Evolutionary conservation across 441 rosid species (phyloP), one percentile per base, ranked within the genome.

Genomic region (Mallotus repandus): DNA sequence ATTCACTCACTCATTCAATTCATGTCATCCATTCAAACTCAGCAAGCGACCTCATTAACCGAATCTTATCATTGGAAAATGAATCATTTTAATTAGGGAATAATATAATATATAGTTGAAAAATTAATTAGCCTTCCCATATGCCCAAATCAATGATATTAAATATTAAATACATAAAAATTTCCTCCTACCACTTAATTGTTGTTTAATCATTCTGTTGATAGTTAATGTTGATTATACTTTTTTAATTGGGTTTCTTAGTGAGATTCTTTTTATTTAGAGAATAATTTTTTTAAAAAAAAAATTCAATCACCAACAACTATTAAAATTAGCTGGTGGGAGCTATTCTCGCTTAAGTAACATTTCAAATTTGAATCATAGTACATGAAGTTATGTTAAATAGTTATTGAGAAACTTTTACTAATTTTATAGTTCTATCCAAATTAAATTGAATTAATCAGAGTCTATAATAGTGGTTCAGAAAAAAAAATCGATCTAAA

Each of bases 31-130:
- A 48, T 66, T 62, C 62, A 59, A 72, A 38, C 67, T 67, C 53
- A 41, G 54, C 54, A 48, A 75, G 66, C 22, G 79, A 76, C 81
- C 76, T 22, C 48, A 77, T 82, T 72, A 73, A 59, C 19, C 15
- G 63, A 82, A 82, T 77, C 81, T 71, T 69, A 32, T 68, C 65
- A 70, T 71, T 71, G 73, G 73, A 65, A 49, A 25, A 8, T 29
- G 70, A 63, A 67, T 57, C 25, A 14, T 19, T 35, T 35, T 50
- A 13, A 50, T 58, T 50, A 43, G 38, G 69, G 46, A 29, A 63
- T 55, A 19, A 12, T 15, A 14, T 43, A 60, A 18, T 10, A 21
- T n/a, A 45, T 18, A 38, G 35, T 46, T n/a, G 48, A 49, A 64
- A 63, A 32, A 59, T 38, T 54, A 58, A 59, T 38, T 54, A 58